phyloP scores from a whole-genome alignment of 352 stramenopile genomes.

The Blastocystis sp. region DNA sequence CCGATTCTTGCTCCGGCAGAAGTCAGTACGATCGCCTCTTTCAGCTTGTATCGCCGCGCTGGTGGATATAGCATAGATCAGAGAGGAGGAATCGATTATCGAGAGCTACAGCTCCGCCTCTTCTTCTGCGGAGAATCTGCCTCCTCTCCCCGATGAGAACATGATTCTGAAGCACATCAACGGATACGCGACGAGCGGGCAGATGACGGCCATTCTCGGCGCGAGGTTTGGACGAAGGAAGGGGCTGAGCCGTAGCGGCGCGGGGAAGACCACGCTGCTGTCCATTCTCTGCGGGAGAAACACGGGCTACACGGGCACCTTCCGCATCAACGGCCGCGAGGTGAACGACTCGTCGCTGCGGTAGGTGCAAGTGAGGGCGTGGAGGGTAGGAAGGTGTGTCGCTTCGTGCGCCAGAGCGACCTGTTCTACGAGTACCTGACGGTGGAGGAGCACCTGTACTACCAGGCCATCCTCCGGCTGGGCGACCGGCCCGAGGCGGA shows the following conservation, averaged over 20 bases:
- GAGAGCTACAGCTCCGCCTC: not conserved
- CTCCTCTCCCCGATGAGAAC: not conserved
- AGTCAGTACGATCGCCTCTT: not conserved
- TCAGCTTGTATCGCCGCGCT: not conserved
- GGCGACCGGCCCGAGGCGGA: constrained; percentile 13
- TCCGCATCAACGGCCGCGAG: constrained; percentile 55
- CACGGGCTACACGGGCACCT: constrained; percentile 29
- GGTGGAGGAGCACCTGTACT: constrained; percentile 66
- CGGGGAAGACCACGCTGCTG: constrained; percentile 62
- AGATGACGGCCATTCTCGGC: constrained; percentile 67
- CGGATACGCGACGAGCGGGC: constrained; percentile 40
- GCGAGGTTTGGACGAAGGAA: constrained; percentile 13
- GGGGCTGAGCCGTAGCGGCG: constrained; percentile 45
- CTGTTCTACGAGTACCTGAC: constrained; percentile 69
- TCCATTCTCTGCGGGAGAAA: constrained; percentile 61
- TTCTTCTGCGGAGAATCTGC: not conserved
- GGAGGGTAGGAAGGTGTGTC: constrained; percentile 41
- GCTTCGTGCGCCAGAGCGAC: constrained; percentile 56
- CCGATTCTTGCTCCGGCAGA: not conserved
- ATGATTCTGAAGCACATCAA: constrained; percentile 62
- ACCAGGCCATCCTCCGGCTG: constrained; percentile 62
- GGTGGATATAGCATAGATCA: not conserved
- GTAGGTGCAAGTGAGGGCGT: not conserved
- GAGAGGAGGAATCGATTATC: constrained; percentile 14
- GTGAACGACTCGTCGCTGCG: constrained; percentile 31